Conservation (phyloP, 768 basidiomycete genomes). For the Mycena epipterygia region DNA sequence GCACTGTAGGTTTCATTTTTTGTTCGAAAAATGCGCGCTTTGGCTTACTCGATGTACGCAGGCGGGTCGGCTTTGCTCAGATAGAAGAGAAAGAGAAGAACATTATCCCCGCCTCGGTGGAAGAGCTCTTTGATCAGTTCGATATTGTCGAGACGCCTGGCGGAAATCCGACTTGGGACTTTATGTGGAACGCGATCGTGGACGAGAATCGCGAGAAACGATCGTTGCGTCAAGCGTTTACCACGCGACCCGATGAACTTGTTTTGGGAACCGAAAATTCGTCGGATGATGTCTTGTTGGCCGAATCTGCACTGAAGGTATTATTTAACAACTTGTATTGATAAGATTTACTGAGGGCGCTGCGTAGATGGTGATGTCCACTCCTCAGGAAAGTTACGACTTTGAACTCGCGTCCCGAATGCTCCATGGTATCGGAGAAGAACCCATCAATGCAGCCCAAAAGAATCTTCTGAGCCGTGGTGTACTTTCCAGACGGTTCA, state of each 20-base stretch:
- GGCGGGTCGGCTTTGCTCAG: slow-evolving; percentile 75
- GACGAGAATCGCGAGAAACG: slow-evolving; percentile 85
- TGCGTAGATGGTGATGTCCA: slow-evolving; percentile 81
- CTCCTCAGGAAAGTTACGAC: slow-evolving; percentile 78
- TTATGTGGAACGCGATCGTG: slow-evolving; percentile 78
- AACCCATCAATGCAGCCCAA: slow-evolving; percentile 67
- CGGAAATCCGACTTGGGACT: slow-evolving; percentile 71
- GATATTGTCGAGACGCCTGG: slow-evolving; percentile 63
- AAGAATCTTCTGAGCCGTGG: slow-evolving; percentile 73
- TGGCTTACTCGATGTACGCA: slow-evolving; percentile 38
- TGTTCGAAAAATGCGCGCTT: slow-evolving; percentile 33
- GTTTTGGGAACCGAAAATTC: slow-evolving; percentile 44
- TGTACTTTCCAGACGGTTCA: slow-evolving; percentile 75
- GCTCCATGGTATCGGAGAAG: slow-evolving; percentile 69
- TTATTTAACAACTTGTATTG: background rate
- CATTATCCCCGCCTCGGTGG: slow-evolving; percentile 58
- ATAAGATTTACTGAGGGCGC: slow-evolving; percentile 14
- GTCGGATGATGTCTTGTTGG: slow-evolving; percentile 62
- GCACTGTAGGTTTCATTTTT: slow-evolving; percentile 73
- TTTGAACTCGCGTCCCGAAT: slow-evolving; percentile 68
- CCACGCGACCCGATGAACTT: slow-evolving; percentile 56
- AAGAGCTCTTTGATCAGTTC: slow-evolving; percentile 59
- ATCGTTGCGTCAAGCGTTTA: slow-evolving; percentile 70
- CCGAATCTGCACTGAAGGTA: slow-evolving; percentile 83
- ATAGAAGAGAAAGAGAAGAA: slow-evolving; percentile 49